Evolutionary conservation across 176 grass and related monocot species (phyloP).

Genomic region (Oryza glaberrima): DNA sequence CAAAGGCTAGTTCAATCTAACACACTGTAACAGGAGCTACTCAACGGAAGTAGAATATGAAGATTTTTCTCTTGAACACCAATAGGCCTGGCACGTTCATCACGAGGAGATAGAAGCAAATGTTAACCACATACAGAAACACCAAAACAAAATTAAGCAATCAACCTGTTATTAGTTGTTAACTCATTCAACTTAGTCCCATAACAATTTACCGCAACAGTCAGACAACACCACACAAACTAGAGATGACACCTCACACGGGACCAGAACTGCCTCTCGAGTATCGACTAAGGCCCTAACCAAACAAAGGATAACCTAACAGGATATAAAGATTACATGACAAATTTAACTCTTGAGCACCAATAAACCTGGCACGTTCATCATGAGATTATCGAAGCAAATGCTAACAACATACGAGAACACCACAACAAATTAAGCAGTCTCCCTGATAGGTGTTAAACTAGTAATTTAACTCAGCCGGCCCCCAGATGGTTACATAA

Average conservation of each 20-base stretch:
- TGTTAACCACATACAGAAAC: background rate
- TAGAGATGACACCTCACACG: background rate
- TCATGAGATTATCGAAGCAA: no score
- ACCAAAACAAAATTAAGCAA: background rate
- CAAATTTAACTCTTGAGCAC: no score
- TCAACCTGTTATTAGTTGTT: background rate
- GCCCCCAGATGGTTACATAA: no score
- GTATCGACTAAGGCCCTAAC: background rate
- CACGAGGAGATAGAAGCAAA: slow-evolving; percentile 11
- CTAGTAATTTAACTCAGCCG: no score
- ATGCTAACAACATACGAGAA: no score
- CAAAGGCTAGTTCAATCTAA: background rate
- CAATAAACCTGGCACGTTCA: no score
- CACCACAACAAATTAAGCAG: no score
- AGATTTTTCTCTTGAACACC: background rate
- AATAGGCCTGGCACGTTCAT: background rate
- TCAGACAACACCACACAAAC: background rate
- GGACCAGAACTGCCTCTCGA: background rate
- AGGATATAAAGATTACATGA: no score
- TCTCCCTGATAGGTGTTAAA: no score
- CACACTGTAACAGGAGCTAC: background rate
- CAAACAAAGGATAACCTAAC: no score
- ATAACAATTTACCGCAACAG: background rate
- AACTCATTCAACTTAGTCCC: background rate
- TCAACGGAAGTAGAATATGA: background rate